Conservation (phyloP, 2,329 filamentous ascomycete species). For the Mycosphaerelloides madeirae region DNA sequence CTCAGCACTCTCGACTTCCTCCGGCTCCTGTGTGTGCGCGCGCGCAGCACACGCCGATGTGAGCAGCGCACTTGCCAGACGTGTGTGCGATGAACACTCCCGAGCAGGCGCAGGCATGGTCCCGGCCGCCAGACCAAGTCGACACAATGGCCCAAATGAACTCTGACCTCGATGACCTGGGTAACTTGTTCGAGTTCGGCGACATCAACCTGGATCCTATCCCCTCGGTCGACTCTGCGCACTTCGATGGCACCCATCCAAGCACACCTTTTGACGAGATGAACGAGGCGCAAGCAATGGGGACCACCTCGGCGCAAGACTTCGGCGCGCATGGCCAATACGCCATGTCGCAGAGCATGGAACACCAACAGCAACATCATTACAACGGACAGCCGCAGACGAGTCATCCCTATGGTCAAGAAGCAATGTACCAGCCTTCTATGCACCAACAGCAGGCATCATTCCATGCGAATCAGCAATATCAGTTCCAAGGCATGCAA, state of each 20-base stretch:
- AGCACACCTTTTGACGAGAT: conserved; percentile 29
- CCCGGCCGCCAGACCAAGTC: conserved; percentile 35
- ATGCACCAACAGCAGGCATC: conserved; percentile 23
- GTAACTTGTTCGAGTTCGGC: conserved; percentile 40
- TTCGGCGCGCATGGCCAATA: conserved; percentile 28
- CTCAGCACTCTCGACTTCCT: no score
- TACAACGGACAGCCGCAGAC: conserved; percentile 13
- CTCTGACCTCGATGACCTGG: conserved; percentile 40
- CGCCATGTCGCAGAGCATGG: conserved; percentile 16
- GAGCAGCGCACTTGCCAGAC: background rate
- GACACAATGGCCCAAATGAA: conserved; percentile 38
- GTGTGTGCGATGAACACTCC: conserved; percentile 24
- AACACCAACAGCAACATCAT: conserved; percentile 16
- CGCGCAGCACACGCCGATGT: background rate
- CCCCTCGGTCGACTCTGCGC: conserved; percentile 16
- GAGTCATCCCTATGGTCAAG: conserved; percentile 15
- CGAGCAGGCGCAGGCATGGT: conserved; percentile 33
- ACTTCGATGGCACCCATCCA: conserved; percentile 27
- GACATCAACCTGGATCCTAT: conserved; percentile 30
- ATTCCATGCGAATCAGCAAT: conserved; percentile 30
- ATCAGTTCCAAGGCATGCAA: conserved; percentile 37
- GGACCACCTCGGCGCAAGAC: conserved; percentile 26
- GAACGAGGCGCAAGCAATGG: conserved; percentile 18
- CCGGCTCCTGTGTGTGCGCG: no score
- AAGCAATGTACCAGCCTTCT: conserved; percentile 24